Base-by-base conservation (phyloP, 1,284 basidiomycete genomes). In the Malassezia caprae region DNA sequence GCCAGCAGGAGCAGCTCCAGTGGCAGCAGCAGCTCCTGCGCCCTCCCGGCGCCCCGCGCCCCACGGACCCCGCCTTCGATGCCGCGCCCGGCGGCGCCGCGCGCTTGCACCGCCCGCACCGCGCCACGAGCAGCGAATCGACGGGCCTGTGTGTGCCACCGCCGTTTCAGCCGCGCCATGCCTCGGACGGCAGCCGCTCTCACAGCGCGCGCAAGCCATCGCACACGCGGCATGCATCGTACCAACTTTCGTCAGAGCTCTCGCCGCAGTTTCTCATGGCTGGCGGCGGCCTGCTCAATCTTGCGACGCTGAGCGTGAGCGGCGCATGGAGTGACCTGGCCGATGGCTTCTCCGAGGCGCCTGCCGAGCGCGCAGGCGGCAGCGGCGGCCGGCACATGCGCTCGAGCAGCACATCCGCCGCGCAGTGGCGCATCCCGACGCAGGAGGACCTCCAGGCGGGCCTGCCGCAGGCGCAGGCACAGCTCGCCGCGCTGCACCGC, bases 401-500 rank as follows among this genome's bases (percentile, higher is more conserved):
- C 13, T 51, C 49, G 11, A 52, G 49, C 24, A 50, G 47, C 31
- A 40, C 41, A 39, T 48, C 49, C 24, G 42, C 49, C 21, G 34
- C 50, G 21, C 24, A 26, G 23, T 21, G 19, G 41, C 26, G 15
- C 12, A 6, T 23, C 2, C 42, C 41, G 27, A 40, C 40, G 21
- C n/a, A 21, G 28, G 56, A 53, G n/a, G 60, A 62, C 19, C 48
- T 61, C 7, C 63, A 72, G 13, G 68, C 66, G n/a, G 67, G 75
- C 52, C 72, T 78, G n/a, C 71, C 73, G 37, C 74, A 75, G 59
- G 77, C 76, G 2, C 90, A 93, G 75, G 89, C 90, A 10, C 94
- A 99, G 75, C 80, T 99, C 5, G 88, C 90, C 68, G 93, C 91
- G 67, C 80, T 98, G 45, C 89, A 94, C 71, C 90, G 96, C 72